Evolutionary conservation across 202 grass and related monocot species (phyloP).

Genomic region (Digitaria exilis): DNA sequence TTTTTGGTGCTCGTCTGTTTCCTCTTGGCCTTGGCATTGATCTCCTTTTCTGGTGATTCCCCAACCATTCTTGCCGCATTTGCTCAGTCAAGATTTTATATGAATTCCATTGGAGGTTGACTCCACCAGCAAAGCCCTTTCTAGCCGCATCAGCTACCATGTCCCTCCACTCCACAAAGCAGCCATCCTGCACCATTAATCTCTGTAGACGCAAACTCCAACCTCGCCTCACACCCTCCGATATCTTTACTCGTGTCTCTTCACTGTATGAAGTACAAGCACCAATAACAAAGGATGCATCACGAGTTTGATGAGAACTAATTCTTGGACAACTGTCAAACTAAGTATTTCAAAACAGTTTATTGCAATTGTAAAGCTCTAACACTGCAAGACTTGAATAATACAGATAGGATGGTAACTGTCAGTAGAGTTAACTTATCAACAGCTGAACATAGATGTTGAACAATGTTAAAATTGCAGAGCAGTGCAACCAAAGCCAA

Average conservation of each 20-base stretch:
- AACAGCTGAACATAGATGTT: not conserved
- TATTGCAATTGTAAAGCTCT: conserved; percentile 1
- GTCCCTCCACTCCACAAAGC: conserved; percentile 77
- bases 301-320: conserved; percentile 1
- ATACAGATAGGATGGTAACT: not conserved
- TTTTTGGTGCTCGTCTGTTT: conserved; percentile 72
- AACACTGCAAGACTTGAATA: not conserved
- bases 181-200: conserved; percentile 70
- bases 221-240: conserved; percentile 60
- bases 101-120: conserved; percentile 71
- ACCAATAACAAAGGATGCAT: conserved; percentile 33
- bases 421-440: not conserved
- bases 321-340: conserved; percentile 6
- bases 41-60: conserved; percentile 62
- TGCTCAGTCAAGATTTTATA: conserved; percentile 73
- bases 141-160: conserved; percentile 73
- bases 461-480: not conserved
- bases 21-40: conserved; percentile 53
- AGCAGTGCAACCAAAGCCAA: not conserved
- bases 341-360: not conserved
- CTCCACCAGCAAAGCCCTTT: conserved; percentile 68
- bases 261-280: conserved; percentile 54
- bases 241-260: conserved; percentile 84
- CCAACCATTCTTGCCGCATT: conserved; percentile 58
- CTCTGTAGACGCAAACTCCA: conserved; percentile 64